Evolutionary conservation across 306 rosid genomes (phyloP).

Genomic region (Pyrus pyrifolia): DNA sequence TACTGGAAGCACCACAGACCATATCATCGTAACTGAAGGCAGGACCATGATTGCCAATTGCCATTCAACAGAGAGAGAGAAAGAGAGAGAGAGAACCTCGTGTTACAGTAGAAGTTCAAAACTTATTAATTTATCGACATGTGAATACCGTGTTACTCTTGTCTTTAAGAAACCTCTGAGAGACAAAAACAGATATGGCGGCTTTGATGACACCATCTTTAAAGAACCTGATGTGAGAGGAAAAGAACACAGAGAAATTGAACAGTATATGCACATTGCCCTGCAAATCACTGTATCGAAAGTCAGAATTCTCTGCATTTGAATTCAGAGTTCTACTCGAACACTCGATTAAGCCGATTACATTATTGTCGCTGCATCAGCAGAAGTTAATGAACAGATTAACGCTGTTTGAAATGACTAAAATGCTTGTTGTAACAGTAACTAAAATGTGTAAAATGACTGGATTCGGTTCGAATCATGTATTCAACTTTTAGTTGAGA

Average conservation of each 20-base stretch:
- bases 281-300: background rate
- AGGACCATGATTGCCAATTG: slow-evolving; percentile 18
- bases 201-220: background rate
- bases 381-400: background rate
- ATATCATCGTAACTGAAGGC: slow-evolving; percentile 29
- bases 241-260: background rate
- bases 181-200: slow-evolving; percentile 32
- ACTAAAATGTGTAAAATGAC: background rate
- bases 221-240: no score
- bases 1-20: slow-evolving; percentile 9
- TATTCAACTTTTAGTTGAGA: background rate
- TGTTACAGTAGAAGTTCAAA: slow-evolving; percentile 17
- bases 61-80: slow-evolving; percentile 6
- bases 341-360: background rate
- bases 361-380: background rate
- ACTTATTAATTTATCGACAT: slow-evolving; percentile 25
- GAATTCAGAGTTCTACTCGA: background rate
- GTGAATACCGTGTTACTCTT: slow-evolving; percentile 60
- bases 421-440: background rate
- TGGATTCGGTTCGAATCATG: background rate
- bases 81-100: background rate
- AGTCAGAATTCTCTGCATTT: background rate
- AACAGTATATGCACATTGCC: background rate
- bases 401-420: background rate
- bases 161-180: slow-evolving; percentile 21